Conservation (phyloP, 306 rosid genomes). For the Prosopis cineraria region DNA sequence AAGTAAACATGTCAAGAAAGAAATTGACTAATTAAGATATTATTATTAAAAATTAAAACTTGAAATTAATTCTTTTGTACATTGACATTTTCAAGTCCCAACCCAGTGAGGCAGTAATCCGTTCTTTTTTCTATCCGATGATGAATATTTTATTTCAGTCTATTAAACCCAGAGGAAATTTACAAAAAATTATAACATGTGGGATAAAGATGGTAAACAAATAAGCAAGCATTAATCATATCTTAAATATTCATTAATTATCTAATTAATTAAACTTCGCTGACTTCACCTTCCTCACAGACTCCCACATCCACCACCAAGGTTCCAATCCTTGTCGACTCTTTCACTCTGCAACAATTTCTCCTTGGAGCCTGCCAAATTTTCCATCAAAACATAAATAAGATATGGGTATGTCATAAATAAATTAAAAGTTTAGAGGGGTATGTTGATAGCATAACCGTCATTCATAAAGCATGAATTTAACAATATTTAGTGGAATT, state of each 20-base stretch:
- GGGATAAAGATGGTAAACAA: not conserved
- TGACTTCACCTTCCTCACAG: slow-evolving; percentile 74
- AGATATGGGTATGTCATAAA: not conserved
- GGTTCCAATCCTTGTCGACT: slow-evolving; percentile 54
- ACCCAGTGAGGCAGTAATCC: not conserved
- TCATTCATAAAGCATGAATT: no score
- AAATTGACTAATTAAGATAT: not conserved
- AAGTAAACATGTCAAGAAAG: not conserved
- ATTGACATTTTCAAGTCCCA: not conserved
- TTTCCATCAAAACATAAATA: not conserved
- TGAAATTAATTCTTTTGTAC: not conserved
- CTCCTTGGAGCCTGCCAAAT: slow-evolving; percentile 82
- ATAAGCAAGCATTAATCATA: not conserved
- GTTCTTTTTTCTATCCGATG: no score
- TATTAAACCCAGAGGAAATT: not conserved
- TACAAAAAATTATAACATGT: not conserved
- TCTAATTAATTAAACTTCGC: slow-evolving; percentile 45
- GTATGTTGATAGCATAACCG: no score
- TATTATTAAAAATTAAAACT: not conserved
- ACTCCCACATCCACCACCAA: slow-evolving; percentile 73
- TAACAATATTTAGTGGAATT: not conserved
- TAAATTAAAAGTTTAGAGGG: no score
- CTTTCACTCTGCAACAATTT: slow-evolving; percentile 82
- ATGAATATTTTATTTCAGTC: no score
- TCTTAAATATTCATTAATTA: not conserved